These are phyloP conservation scores for Myriosclerotinia duriaeana DNA, from an alignment of 2,329 filamentous ascomycete species.

Conservation along the genomic window DNA sequence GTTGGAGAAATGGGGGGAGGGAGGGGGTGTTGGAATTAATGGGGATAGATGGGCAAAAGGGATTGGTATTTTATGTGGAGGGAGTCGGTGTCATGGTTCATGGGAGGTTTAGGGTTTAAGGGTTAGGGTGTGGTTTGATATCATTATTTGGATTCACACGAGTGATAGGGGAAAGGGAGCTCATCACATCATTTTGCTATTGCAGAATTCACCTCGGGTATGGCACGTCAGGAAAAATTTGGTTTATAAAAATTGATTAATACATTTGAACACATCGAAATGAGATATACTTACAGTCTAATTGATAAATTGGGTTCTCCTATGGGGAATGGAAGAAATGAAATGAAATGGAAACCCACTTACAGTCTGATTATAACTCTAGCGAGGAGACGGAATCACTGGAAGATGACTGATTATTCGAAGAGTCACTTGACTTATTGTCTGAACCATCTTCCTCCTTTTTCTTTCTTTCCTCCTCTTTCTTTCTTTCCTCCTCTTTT, in stretches of 20 bases:
- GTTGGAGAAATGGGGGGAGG: too few relatives aligned
- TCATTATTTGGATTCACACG: background rate
- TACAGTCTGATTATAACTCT: background rate
- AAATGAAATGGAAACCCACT: background rate
- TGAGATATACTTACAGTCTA: background rate
- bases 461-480: background rate
- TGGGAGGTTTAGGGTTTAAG: too few relatives aligned
- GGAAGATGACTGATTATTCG: too few relatives aligned
- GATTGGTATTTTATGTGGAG: too few relatives aligned
- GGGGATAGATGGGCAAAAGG: too few relatives aligned
- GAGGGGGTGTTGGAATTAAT: too few relatives aligned
- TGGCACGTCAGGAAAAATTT: background rate
- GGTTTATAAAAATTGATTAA: background rate
- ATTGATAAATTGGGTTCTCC: background rate
- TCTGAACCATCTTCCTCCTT: too few relatives aligned
- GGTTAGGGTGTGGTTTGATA: background rate
- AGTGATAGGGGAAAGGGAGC: accelerated
- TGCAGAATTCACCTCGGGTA: background rate
- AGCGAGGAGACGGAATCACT: background rate
- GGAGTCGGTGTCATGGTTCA: too few relatives aligned
- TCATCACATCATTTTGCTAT: background rate
- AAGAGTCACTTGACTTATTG: too few relatives aligned
- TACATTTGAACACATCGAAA: background rate
- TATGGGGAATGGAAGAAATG: background rate
- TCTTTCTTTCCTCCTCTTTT: background rate